Percentiles rank a stretch among this genome's conserved stretches.
These are phyloP conservation scores for Talaromyces atroroseus DNA, from an alignment of 2,329 filamentous ascomycete genomes.

Conservation along the genomic window DNA sequence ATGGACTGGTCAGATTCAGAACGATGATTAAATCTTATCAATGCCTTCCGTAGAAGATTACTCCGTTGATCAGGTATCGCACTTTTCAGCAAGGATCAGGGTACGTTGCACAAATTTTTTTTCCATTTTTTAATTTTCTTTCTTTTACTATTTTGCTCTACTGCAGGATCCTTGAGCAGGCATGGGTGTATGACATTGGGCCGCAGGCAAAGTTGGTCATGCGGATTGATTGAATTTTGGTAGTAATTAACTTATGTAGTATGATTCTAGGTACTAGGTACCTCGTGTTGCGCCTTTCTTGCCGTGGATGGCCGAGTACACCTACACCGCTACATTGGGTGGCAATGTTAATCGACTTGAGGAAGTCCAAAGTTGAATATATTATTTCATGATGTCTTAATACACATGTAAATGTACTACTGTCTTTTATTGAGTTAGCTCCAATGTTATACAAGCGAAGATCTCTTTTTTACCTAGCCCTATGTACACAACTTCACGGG, in stretches of 20 bases:
- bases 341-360: not conserved
- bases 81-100: not conserved
- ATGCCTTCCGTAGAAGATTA: not conserved
- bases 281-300: not conserved
- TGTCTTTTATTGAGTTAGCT: not conserved
- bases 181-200: slow-evolving; percentile 8
- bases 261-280: not conserved
- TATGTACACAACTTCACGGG: too few relatives aligned
- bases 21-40: not conserved
- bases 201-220: slow-evolving; percentile 13
- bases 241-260: not conserved
- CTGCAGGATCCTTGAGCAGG: not conserved
- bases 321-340: slow-evolving; percentile 9
- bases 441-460: too few relatives aligned
- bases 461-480: too few relatives aligned
- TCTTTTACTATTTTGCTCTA: too few relatives aligned
- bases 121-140: too few relatives aligned
- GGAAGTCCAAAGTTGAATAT: not conserved
- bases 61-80: not conserved
- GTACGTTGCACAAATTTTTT: too few relatives aligned
- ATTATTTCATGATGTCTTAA: not conserved
- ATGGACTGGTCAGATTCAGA: not conserved
- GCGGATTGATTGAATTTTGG: slow-evolving; percentile 7
- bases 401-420: not conserved
- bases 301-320: not conserved